phyloP scores from a whole-genome alignment of 495 filamentous ascomycete genomes.

The Neurospora sp. region DNA sequence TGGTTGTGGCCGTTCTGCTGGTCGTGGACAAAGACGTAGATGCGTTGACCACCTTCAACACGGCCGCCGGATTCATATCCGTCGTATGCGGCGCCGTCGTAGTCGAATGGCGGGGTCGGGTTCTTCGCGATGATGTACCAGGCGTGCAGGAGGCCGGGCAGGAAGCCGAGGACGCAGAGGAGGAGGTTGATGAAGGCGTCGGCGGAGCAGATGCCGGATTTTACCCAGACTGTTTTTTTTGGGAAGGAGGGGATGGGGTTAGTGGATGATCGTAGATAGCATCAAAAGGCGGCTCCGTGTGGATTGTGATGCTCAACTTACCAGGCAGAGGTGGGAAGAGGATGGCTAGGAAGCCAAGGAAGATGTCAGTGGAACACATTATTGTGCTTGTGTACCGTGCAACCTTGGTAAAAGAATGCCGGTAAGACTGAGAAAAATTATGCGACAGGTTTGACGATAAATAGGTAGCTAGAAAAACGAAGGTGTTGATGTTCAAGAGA shows the following conservation, averaged over 20 bases:
- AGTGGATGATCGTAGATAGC: constrained; percentile 2
- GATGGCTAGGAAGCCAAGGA: constrained; percentile 78
- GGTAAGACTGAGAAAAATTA: background rate
- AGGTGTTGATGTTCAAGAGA: background rate
- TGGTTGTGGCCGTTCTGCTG: background rate
- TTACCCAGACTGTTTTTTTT: constrained; percentile 71
- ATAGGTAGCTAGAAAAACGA: background rate
- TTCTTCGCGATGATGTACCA: constrained; percentile 97
- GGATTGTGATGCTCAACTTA: constrained; percentile 30
- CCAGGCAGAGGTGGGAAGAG: constrained; percentile 91
- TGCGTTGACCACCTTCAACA: constrained; percentile 11
- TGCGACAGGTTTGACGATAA: background rate
- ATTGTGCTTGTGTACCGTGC: background rate
- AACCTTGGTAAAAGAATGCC: background rate
- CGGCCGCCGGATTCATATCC: background rate
- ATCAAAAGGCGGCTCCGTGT: background rate
- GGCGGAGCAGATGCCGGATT: constrained; percentile 82
- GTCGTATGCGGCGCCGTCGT: constrained; percentile 28
- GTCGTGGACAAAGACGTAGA: constrained; percentile 59
- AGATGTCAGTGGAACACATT: constrained; percentile 68
- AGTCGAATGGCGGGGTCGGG: constrained; percentile 61
- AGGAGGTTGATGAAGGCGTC: constrained; percentile 94
- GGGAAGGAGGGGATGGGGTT: background rate
- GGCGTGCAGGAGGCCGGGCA: constrained; percentile 84
- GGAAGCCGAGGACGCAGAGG: constrained; percentile 77